These are phyloP conservation scores for Malassezia equina DNA, from an alignment of 1,284 basidiomycete species.

Conservation along the genomic window DNA sequence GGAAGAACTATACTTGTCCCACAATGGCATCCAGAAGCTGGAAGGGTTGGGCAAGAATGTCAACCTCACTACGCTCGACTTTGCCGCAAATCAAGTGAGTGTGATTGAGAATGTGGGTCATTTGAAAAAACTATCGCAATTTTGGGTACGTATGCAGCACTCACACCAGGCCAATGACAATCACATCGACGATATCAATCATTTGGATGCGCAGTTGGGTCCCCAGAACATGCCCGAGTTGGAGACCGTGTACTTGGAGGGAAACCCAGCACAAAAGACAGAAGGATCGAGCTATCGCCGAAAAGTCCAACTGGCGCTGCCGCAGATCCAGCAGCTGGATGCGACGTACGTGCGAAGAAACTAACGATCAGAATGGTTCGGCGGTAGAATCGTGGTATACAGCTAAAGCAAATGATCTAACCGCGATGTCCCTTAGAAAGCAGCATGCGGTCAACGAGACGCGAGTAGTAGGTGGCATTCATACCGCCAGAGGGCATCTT, in stretches of 20 bases:
- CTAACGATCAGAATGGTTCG: constrained; percentile 4
- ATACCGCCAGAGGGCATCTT: constrained; percentile 33
- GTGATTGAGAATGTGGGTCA: constrained; percentile 71
- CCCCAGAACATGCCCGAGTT: constrained; percentile 56
- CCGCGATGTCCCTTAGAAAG: constrained; percentile 11
- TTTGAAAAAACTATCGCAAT: constrained; percentile 66
- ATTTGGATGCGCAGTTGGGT: constrained; percentile 65
- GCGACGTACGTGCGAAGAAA: constrained; percentile 62
- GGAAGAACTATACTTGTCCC: constrained; percentile 85
- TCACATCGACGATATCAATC: constrained; percentile 61
- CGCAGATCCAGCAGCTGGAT: constrained; percentile 85
- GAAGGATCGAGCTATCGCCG: constrained; percentile 73
- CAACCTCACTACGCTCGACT: constrained; percentile 71
- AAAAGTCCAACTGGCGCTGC: constrained; percentile 77
- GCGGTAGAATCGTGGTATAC: constrained; percentile 1
- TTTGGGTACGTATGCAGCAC: constrained; percentile 63
- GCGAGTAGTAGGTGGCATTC: constrained; percentile 35
- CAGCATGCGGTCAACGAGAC: constrained; percentile 31
- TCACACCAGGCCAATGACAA: constrained; percentile 70
- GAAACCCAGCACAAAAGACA: constrained; percentile 74
- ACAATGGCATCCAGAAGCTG: constrained; percentile 77
- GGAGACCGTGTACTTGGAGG: constrained; percentile 85
- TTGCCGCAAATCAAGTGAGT: constrained; percentile 73
- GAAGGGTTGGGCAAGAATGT: constrained; percentile 62
- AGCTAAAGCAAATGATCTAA: constrained; percentile 3